These are phyloP conservation scores for Centrapalus pauciflorus DNA, from an alignment of 129 eudicot genomes.

Conservation along the genomic window DNA sequence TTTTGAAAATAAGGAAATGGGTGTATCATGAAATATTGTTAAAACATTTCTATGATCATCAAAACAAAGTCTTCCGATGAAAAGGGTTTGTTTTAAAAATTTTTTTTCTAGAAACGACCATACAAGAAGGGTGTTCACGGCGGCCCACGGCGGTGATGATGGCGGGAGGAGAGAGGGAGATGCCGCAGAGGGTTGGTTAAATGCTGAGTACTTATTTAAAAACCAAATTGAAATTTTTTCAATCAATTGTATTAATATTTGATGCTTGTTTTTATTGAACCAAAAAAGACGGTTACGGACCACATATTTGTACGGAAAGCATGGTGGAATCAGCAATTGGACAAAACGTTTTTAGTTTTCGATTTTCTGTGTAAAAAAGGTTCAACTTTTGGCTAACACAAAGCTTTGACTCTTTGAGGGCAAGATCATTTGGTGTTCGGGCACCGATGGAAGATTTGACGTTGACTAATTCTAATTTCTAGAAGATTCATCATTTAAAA, in stretches of 20 bases:
- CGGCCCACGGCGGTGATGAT: slow-evolving; percentile 31
- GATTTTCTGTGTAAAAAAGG: too few relatives aligned
- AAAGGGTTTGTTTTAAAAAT: background rate
- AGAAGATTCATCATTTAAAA: too few relatives aligned
- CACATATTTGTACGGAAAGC: slow-evolving; percentile 21
- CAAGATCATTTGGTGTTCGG: too few relatives aligned
- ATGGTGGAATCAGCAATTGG: background rate
- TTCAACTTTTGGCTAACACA: too few relatives aligned
- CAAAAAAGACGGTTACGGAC: slow-evolving; percentile 15
- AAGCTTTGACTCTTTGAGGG: too few relatives aligned
- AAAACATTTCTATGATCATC: background rate
- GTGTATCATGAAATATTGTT: background rate
- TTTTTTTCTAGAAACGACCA: slow-evolving; percentile 9
- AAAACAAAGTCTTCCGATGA: background rate
- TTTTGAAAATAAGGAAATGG: slow-evolving; percentile 10
- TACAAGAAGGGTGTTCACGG: slow-evolving; percentile 29
- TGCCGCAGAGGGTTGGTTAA: slow-evolving; percentile 29
- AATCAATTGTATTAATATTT: slow-evolving; percentile 1
- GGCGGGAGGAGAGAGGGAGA: slow-evolving; percentile 30
- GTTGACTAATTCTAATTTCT: too few relatives aligned
- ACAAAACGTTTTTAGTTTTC: too few relatives aligned
- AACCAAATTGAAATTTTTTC: background rate
- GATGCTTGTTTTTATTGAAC: slow-evolving; percentile 8
- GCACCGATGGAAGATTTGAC: too few relatives aligned
- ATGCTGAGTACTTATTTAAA: slow-evolving; percentile 10